These are phyloP conservation scores for Kappamyces sp. DNA, from an alignment of 192 early-diverging fungal species.

Conservation along the genomic window DNA sequence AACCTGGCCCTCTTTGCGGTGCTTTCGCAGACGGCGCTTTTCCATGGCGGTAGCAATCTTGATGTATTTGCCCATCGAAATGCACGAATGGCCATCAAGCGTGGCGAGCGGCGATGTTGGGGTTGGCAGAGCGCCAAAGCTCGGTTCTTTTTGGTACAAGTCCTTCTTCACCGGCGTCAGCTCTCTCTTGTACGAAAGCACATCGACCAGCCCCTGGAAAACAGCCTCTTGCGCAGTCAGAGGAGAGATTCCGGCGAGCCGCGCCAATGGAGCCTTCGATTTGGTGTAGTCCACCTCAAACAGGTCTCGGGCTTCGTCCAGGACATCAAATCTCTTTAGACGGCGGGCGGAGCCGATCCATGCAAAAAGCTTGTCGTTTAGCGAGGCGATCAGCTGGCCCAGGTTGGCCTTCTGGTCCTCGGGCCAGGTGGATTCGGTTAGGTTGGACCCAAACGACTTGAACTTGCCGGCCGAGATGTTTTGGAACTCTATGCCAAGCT, in stretches of 20 bases:
- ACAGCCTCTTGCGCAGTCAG: constrained; percentile 45
- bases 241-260: constrained; percentile 52
- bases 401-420: constrained; percentile 54
- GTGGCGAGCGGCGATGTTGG: constrained; percentile 19
- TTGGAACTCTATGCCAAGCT: constrained; percentile 48
- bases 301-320: neutral
- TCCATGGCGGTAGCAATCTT: neutral
- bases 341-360: constrained; percentile 45
- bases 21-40: neutral
- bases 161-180: constrained; percentile 30
- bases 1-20: constrained; percentile 28
- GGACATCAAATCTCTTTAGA: neutral
- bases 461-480: constrained; percentile 54
- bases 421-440: constrained; percentile 47
- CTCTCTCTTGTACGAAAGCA: constrained; percentile 43
- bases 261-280: constrained; percentile 27
- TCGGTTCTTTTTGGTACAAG: constrained; percentile 19
- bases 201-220: constrained; percentile 47
- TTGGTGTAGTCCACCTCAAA: no score
- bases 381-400: constrained; percentile 38
- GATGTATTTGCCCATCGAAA: constrained; percentile 13
- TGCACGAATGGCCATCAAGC: constrained; percentile 22
- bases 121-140: neutral
- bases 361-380: constrained; percentile 47
- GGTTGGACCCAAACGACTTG: constrained; percentile 48